Conservation (phyloP, 768 basidiomycete genomes). For the Rhodotorula paludigena region DNA sequence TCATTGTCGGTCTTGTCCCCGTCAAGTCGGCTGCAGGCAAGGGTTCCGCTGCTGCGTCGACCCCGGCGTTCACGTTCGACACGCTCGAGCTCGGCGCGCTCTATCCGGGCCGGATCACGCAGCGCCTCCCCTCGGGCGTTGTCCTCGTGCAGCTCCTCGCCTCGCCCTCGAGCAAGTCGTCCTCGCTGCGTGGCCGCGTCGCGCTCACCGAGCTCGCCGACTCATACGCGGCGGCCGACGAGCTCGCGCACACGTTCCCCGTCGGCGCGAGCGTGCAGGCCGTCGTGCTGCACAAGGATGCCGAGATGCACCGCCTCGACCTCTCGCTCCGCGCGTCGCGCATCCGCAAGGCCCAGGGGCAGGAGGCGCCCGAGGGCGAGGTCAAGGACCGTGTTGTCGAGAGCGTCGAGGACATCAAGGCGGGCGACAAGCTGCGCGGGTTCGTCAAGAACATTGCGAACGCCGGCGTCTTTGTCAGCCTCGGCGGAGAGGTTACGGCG, state of each 20-base stretch:
- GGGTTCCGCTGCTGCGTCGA: slow-evolving; percentile 49
- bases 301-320: slow-evolving; percentile 61
- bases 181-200: slow-evolving; percentile 65
- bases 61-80: slow-evolving; percentile 57
- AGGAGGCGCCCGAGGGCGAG: slow-evolving; percentile 47
- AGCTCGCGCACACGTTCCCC: slow-evolving; percentile 50
- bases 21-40: slow-evolving; percentile 46
- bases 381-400: slow-evolving; percentile 62
- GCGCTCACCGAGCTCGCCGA: slow-evolving; percentile 78
- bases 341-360: slow-evolving; percentile 45
- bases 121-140: slow-evolving; percentile 66
- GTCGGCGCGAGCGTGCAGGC: slow-evolving; percentile 65
- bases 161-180: slow-evolving; percentile 35
- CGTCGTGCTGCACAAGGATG: slow-evolving; percentile 65
- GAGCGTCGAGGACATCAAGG: slow-evolving; percentile 58
- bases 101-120: slow-evolving; percentile 72
- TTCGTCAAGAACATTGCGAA: slow-evolving; percentile 83
- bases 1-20: slow-evolving; percentile 66
- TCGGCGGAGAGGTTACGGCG: slow-evolving; percentile 78
- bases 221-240: slow-evolving; percentile 56
- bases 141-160: slow-evolving; percentile 67
- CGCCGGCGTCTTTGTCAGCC: slow-evolving; percentile 79
- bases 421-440: slow-evolving; percentile 73
- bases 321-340: slow-evolving; percentile 75
- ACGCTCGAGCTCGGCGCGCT: slow-evolving; percentile 66